Conservation (phyloP, 2,329 filamentous ascomycete genomes). For the Epichloe gansuensis region DNA sequence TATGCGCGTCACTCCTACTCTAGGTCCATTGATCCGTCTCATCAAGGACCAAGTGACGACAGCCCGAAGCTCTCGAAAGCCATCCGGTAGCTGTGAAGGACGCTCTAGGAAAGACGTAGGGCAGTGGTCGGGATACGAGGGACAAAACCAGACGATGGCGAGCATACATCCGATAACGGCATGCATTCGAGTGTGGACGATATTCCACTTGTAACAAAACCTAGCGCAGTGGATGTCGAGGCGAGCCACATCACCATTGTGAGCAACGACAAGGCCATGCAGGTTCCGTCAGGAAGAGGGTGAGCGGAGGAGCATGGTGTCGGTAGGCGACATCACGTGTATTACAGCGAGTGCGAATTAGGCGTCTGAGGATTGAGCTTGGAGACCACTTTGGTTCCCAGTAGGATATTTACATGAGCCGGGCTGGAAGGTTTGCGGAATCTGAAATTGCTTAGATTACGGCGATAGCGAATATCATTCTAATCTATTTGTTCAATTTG, state of each 20-base stretch:
- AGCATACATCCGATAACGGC: conserved; percentile 9
- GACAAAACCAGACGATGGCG: conserved; percentile 10
- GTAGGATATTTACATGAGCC: not conserved
- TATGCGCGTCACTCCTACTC: conserved; percentile 14
- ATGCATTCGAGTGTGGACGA: conserved; percentile 15
- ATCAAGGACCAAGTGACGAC: conserved; percentile 9
- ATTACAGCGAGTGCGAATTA: no score
- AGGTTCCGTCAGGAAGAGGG: not conserved
- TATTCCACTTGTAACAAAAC: conserved; percentile 12
- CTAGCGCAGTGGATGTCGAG: not conserved
- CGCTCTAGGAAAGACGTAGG: conserved; percentile 1
- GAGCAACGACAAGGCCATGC: not conserved
- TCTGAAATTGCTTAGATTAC: no score
- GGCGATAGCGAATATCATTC: not conserved
- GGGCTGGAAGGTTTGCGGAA: not conserved
- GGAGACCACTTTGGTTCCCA: not conserved
- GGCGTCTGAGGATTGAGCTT: not conserved
- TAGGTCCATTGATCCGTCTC: conserved; percentile 13
- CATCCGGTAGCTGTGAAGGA: conserved; percentile 1
- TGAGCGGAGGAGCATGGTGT: not conserved
- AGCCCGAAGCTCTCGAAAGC: conserved; percentile 2
- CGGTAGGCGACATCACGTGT: not conserved
- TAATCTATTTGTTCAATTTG: not conserved
- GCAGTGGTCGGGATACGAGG: conserved; percentile 7
- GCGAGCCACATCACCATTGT: not conserved